Percentiles rank a stretch among this genome's conserved stretches.
phyloP scores from a whole-genome alignment of 352 stramenopile genomes.

The Nothophytophthora sp. region DNA sequence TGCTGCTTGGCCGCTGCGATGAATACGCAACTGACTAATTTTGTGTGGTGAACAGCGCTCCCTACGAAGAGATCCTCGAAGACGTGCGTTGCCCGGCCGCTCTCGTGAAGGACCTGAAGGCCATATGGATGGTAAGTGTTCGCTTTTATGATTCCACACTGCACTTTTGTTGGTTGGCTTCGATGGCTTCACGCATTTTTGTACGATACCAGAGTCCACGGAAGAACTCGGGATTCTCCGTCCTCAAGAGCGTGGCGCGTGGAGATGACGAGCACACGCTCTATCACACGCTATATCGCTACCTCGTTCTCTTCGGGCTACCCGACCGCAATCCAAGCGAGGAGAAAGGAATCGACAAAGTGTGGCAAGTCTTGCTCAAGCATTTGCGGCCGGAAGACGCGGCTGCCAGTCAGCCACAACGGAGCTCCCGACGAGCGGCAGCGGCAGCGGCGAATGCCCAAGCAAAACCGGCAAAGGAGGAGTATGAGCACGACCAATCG shows the following conservation, averaged over 20 bases:
- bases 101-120: conserved; percentile 82
- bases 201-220: conserved; percentile 36
- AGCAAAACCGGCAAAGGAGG: conserved; percentile 20
- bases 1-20: background rate
- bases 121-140: conserved; percentile 85
- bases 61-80: conserved; percentile 98
- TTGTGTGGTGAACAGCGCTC: conserved; percentile 49
- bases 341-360: conserved; percentile 36
- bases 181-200: background rate
- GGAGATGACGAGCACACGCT: conserved; percentile 85
- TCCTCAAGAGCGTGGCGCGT: conserved; percentile 60
- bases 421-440: conserved; percentile 19
- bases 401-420: conserved; percentile 12
- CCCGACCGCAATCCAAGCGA: conserved; percentile 55
- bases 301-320: conserved; percentile 95
- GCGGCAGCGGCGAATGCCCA: conserved; percentile 4
- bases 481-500: conserved; percentile 46
- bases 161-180: no score
- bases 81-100: conserved; percentile 89
- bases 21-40: conserved; percentile 7
- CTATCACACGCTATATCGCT: conserved; percentile 97
- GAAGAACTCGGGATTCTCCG: conserved; percentile 66
- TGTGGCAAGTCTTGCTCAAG: conserved; percentile 65
- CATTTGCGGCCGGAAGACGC: conserved; percentile 52
- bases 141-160: no score